A percentile compares a stretch with the other conserved stretches of the same genome.
Conservation (phyloP, 2,329 filamentous ascomycete species). For the Epichloe elymi region DNA sequence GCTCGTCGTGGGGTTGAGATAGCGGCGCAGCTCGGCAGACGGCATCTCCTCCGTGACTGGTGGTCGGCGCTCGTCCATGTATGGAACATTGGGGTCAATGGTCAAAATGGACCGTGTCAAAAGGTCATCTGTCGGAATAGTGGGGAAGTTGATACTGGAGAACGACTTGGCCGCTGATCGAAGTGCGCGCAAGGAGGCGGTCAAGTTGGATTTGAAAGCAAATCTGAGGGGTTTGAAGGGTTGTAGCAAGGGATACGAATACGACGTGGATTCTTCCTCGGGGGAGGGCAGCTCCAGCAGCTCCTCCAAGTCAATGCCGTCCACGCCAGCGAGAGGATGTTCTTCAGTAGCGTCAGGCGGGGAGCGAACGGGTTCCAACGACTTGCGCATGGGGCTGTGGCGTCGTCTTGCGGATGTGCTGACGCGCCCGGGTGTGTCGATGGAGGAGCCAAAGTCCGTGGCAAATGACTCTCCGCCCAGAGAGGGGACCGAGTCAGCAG, state of each 20-base stretch:
- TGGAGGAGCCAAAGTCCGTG: slow-evolving; percentile 34
- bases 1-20: slow-evolving; percentile 49
- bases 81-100: slow-evolving; percentile 52
- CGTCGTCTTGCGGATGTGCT: slow-evolving; percentile 17
- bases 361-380: slow-evolving; percentile 42
- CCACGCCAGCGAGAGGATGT: slow-evolving; percentile 33
- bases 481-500: slow-evolving; percentile 49
- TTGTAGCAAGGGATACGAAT: slow-evolving; percentile 15
- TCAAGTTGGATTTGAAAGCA: slow-evolving; percentile 57
- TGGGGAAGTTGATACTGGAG: slow-evolving; percentile 47
- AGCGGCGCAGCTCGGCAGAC: slow-evolving; percentile 52
- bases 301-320: slow-evolving; percentile 33
- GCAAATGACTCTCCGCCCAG: slow-evolving; percentile 40
- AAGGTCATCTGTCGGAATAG: slow-evolving; percentile 53
- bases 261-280: background rate
- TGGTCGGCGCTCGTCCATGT: slow-evolving; percentile 53
- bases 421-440: slow-evolving; percentile 34
- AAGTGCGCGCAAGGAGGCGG: slow-evolving; percentile 50
- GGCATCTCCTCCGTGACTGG: slow-evolving; percentile 50
- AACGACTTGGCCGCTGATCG: slow-evolving; percentile 52
- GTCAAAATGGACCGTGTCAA: slow-evolving; percentile 55
- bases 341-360: slow-evolving; percentile 37
- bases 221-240: slow-evolving; percentile 38
- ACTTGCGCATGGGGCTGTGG: slow-evolving; percentile 30
- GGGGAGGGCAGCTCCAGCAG: slow-evolving; percentile 28